phyloP scores from a whole-genome alignment of 2,329 filamentous ascomycete genomes.

The Cephalotrichum gorgonifer region DNA sequence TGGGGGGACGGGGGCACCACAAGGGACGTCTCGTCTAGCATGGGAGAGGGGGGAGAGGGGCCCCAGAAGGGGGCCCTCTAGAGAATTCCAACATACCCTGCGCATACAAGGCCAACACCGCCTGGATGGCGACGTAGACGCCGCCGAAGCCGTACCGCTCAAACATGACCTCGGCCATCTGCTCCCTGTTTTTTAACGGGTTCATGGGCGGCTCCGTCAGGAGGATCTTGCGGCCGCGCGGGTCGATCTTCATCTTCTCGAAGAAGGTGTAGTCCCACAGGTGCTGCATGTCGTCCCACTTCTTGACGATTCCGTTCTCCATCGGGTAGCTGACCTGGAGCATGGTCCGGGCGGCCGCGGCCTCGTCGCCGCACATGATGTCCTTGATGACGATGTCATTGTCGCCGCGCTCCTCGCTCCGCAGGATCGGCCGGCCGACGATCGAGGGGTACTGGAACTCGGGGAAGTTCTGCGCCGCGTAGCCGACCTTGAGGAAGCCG shows the following conservation, averaged over 20 bases:
- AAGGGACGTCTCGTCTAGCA: no score
- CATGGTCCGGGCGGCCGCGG: constrained; percentile 90
- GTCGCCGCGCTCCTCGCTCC: constrained; percentile 74
- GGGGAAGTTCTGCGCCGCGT: constrained; percentile 98
- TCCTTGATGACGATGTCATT: constrained; percentile 71
- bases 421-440: constrained; percentile 92
- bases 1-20: no score
- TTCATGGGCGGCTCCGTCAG: constrained; percentile 98
- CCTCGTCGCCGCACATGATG: constrained; percentile 99
- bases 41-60: no score
- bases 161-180: constrained; percentile 99
- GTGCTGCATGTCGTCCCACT: constrained; percentile 99
- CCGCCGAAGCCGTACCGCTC: constrained; percentile 93
- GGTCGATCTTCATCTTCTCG: constrained; percentile 92
- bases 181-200: constrained; percentile 88
- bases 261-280: constrained; percentile 98
- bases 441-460: constrained; percentile 98
- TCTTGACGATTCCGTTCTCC: constrained; percentile 99
- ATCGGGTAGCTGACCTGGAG: constrained; percentile 98
- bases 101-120: constrained; percentile 89
- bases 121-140: constrained; percentile 96
- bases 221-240: constrained; percentile 88
- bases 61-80: no score
- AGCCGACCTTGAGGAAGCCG: constrained; percentile 98
- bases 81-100: constrained; percentile 54